phyloP scores from a whole-genome alignment of 805 yeast genomes.

The Danielia reshetovae region DNA sequence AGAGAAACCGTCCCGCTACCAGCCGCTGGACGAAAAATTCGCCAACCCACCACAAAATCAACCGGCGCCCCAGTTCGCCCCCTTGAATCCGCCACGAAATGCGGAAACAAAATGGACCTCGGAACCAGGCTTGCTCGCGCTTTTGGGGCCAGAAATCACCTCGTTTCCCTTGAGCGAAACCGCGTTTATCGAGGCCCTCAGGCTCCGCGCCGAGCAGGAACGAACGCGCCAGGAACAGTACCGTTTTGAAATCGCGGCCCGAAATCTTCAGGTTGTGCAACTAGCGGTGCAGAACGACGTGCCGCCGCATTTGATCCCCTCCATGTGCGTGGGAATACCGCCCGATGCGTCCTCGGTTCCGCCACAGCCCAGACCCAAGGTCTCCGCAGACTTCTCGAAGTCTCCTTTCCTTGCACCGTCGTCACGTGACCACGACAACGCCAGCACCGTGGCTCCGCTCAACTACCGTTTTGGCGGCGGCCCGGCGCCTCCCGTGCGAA shows the following conservation, averaged over 20 bases:
- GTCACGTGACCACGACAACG: conserved; percentile 20
- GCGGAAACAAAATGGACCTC: conserved; percentile 6
- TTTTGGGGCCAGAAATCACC: conserved; percentile 52
- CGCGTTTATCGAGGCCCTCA: conserved; percentile 55
- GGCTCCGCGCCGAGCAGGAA: conserved; percentile 68
- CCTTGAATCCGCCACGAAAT: neutral
- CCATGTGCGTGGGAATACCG: conserved; percentile 42
- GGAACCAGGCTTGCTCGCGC: conserved; percentile 21
- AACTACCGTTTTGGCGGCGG: conserved; percentile 36
- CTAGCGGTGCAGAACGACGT: conserved; percentile 58
- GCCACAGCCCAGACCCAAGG: neutral
- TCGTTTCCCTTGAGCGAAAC: conserved; percentile 56
- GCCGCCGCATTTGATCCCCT: conserved; percentile 62
- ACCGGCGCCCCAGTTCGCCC: neutral
- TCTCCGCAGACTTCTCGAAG: conserved; percentile 1
- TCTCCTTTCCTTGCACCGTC: conserved; percentile 8
- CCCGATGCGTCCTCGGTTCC: neutral
- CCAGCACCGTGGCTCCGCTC: conserved; percentile 30
- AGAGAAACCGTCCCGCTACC: conserved; percentile 1
- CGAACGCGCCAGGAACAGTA: conserved; percentile 77
- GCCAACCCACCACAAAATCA: neutral
- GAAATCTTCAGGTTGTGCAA: conserved; percentile 58
- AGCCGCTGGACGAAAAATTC: neutral
- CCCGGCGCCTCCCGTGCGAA: conserved; percentile 13
- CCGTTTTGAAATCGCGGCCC: conserved; percentile 56